These are phyloP conservation scores for Talaromyces amestolkiae DNA, from an alignment of 2,329 filamentous ascomycete genomes.

Conservation along the genomic window DNA sequence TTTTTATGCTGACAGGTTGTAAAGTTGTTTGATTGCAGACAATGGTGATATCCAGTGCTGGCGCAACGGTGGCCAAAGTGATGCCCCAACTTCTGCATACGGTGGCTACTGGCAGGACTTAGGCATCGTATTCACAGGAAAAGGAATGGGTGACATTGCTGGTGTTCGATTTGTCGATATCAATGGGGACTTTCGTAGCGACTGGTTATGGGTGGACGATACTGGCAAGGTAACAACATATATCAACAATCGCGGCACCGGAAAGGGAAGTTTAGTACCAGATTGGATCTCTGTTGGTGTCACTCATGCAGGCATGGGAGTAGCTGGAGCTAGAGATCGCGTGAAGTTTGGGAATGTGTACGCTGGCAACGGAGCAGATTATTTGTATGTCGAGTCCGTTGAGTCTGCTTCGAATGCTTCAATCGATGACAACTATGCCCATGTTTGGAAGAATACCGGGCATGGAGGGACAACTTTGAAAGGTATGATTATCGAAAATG, in stretches of 20 bases:
- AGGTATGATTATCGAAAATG: neutral
- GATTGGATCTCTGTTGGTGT: neutral
- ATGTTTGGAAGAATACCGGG: neutral
- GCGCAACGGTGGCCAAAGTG: neutral
- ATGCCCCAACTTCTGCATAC: too few species aligned
- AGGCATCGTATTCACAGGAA: neutral
- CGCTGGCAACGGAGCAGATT: neutral
- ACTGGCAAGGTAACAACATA: conserved; percentile 9
- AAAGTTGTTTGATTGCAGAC: neutral
- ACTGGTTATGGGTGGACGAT: conserved; percentile 24
- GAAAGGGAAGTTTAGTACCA: neutral
- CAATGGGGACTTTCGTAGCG: conserved; percentile 26
- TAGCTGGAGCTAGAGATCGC: neutral
- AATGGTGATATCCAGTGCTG: conserved; percentile 4
- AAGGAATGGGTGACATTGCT: neutral
- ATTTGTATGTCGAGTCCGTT: neutral
- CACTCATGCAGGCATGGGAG: neutral
- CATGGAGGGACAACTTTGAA: neutral
- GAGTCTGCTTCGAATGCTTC: neutral
- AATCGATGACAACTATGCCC: neutral
- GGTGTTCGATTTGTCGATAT: conserved; percentile 25
- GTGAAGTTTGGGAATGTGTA: neutral
- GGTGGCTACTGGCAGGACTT: neutral
- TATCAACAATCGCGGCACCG: neutral
- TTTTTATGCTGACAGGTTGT: too few species aligned